Base-by-base conservation (phyloP, 2,329 filamentous ascomycete genomes). In the Xylaria sp. region DNA sequence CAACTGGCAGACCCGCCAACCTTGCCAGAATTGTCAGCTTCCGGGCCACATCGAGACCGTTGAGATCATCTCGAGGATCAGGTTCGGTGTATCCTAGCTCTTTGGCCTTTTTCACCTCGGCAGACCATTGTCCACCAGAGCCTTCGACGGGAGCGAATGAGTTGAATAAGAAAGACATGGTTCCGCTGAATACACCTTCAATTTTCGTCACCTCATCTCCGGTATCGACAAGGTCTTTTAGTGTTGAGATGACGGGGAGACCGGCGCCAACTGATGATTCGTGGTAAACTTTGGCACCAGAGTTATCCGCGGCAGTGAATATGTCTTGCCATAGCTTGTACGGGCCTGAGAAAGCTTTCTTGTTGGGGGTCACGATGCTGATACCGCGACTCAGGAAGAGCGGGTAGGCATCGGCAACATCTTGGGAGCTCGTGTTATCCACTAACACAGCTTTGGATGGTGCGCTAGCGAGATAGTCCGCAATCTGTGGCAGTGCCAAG, bases 81-180 rank as follows among this genome's bases (percentile, higher is more conserved):
- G 92, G 92, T 80, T 96, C 92, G 0, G 92, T 96, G 81, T 96
- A 99, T 21, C 95, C 95, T 50, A 96, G 84, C 63, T 93, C 88
- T 82, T 97, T 97, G 59, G 95, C 95, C 78, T 94, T 93, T 74
- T 87, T 89, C 35, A 99, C 95, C 75, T 97, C 94, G 51, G 90
- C 90, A 45, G 92, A 95, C 90, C 96, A 99, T 73, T 89, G 88
- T 55, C 92, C 92, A 35, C 91, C 91, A 21, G 83, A 81, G 4
- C 90, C 90, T 52, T 87, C 86, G 2, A 89, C 88, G 0, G 95
- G 95, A 51, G 94, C 92, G 77, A 98, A 99, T 21, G 88, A 94
- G 83, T 98, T 98, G 87, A 99, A 98, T 42, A 99, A 84, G 84
- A 97, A 99, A 40, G 92, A 96, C 88, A 99, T 94, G 58, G 95